Base-by-base conservation (phyloP, 2,329 filamentous ascomycete species). In the Colletotrichum camelliae region DNA sequence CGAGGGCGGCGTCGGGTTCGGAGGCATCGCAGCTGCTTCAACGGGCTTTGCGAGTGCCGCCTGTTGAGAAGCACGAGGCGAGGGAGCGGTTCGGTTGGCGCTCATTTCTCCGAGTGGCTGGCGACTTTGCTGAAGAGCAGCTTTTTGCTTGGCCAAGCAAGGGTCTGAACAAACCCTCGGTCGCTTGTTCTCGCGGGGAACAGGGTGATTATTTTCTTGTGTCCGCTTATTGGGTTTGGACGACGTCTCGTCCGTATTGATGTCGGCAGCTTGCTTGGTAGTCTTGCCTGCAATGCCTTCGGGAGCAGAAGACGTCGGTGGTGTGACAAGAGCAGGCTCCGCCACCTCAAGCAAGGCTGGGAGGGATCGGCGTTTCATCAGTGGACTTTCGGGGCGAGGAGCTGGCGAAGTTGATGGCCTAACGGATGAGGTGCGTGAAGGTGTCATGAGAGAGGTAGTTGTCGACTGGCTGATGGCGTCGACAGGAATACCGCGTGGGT, bases 391-490 rank as follows among this genome's bases (percentile, higher is more conserved):
- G 5, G 61, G 39, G n/a, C 31, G 61, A 58, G 68, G 33, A 29
- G 29, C 69, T 27, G 76, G 72, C 24, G 74, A 70, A 13, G 48
- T 37, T 5, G 77, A 77, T n/a, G 68, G 61, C 43, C 69, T 35
- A 29, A 60, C 37, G 12, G 70, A 71, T 15, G 55, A 68, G n/a
- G 52, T 52, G 5, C 67, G 67, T 18, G 75, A 76, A 21, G 75
- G 67, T 9, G 77, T 77, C 27, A 58, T 55, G 21, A 70, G 33
- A 48, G 77, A 77, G 2, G 85, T 84, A 55, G 82, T 81, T 1
- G 86, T 89, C 43, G 84, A 82, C 77, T 91, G 89, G 62, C 86
- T 91, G 18, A 80, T 77, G 8, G 84, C 82, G 74, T 90, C 88
- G 21, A 87, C 81, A 1, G 84, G 80, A 7, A 84, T 79, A 8